Percentiles rank a stretch among this genome's conserved stretches.
Evolutionary conservation across 257 asterid species (phyloP).

Genomic region (Striga asiatica): DNA sequence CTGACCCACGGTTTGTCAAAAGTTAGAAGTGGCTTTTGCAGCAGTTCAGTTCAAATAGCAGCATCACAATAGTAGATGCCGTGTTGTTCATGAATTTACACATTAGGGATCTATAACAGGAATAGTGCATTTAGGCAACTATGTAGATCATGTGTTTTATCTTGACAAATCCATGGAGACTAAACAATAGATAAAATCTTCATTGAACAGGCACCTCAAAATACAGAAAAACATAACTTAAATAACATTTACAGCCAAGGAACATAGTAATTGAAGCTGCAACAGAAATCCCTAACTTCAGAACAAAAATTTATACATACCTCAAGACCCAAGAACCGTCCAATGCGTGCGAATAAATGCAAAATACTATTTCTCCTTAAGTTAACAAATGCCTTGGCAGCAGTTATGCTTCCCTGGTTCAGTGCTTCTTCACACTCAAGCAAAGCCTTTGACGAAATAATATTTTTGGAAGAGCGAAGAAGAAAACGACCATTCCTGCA

Average conservation of each 20-base stretch:
- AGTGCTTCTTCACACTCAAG: slow-evolving; percentile 85
- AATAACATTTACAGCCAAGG: not conserved
- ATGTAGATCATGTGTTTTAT: not conserved
- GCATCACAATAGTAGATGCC: not conserved
- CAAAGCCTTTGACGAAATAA: slow-evolving; percentile 52
- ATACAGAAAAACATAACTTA: not conserved
- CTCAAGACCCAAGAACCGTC: slow-evolving; percentile 94
- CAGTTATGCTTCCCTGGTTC: slow-evolving; percentile 76
- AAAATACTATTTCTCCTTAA: slow-evolving; percentile 76
- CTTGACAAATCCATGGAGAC: not conserved
- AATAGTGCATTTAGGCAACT: slow-evolving; percentile 8
- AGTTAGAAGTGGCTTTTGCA: slow-evolving; percentile 3
- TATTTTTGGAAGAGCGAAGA: slow-evolving; percentile 73
- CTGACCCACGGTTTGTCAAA: slow-evolving; percentile 14
- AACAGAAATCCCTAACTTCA: slow-evolving; percentile 10
- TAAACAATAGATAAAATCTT: not conserved
- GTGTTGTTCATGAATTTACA: slow-evolving; percentile 4
- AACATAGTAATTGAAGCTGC: slow-evolving; percentile 12
- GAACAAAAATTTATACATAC: slow-evolving; percentile 26
- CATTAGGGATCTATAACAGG: slow-evolving; percentile 9
- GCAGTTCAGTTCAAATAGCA: slow-evolving; percentile 9
- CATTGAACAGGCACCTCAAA: not conserved
- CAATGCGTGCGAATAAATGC: slow-evolving; percentile 85
- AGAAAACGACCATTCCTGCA: slow-evolving; percentile 88
- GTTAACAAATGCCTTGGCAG: slow-evolving; percentile 66